These are phyloP conservation scores for Aquilaria sinensis DNA, from an alignment of 345 rosid genomes.

Conservation along the genomic window DNA sequence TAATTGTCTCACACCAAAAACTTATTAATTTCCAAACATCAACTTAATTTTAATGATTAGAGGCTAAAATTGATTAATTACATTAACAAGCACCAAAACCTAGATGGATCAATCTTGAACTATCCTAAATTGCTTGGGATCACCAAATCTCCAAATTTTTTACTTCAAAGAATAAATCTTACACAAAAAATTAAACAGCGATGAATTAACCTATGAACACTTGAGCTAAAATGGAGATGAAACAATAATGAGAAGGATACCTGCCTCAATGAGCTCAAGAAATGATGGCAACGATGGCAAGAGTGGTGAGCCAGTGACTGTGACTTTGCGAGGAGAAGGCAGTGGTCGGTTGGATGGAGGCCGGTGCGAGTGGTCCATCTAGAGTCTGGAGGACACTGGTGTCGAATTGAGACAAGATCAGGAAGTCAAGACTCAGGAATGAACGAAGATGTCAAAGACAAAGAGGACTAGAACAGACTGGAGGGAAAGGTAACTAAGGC, in stretches of 20 bases:
- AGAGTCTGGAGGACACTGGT: too few species aligned
- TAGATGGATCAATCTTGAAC: constrained; percentile 27
- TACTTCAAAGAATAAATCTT: neutral
- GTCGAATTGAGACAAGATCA: too few species aligned
- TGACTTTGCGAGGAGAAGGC: too few species aligned
- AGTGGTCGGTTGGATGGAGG: too few species aligned
- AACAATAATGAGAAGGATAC: constrained; percentile 53
- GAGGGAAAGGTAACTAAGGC: too few species aligned
- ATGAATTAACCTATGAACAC: constrained; percentile 42
- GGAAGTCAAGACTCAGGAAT: too few species aligned
- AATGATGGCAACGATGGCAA: too few species aligned
- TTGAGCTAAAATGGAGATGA: constrained; percentile 41
- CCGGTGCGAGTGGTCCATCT: too few species aligned
- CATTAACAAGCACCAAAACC: constrained; percentile 17
- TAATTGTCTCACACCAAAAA: constrained; percentile 13
- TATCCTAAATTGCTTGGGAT: constrained; percentile 8
- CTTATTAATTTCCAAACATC: constrained; percentile 4
- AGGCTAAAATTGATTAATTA: constrained; percentile 15
- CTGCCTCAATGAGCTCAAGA: constrained; percentile 43
- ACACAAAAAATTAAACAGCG: constrained; percentile 11
- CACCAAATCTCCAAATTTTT: constrained; percentile 13
- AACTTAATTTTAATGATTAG: constrained; percentile 18
- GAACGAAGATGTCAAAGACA: too few species aligned
- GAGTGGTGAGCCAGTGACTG: too few species aligned
- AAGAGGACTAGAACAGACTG: too few species aligned